These are phyloP conservation scores for Taxillus chinensis DNA, from an alignment of 164 flowering plant genomes.

Conservation along the genomic window DNA sequence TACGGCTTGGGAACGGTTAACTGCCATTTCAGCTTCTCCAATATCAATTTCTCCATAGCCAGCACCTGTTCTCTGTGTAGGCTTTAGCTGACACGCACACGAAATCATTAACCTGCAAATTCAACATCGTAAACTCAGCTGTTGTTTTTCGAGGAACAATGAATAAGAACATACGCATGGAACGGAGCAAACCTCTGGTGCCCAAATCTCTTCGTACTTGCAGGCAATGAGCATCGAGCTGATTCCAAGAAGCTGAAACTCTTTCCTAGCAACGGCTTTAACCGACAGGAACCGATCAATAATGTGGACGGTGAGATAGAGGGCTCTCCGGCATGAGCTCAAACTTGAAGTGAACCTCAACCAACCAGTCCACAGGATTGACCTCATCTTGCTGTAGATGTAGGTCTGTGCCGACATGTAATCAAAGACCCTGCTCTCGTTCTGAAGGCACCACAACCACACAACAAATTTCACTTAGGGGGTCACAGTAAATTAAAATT, in stretches of 20 bases:
- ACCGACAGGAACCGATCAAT: conserved; percentile 35
- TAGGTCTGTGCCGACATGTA: conserved; percentile 31
- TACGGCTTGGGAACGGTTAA: conserved; percentile 59
- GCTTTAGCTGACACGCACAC: conserved; percentile 47
- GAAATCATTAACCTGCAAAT: conserved; percentile 40
- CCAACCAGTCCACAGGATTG: conserved; percentile 46
- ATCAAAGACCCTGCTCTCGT: conserved; percentile 16
- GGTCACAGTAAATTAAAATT: neutral
- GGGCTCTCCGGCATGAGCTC: conserved; percentile 44
- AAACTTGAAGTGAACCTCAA: conserved; percentile 38
- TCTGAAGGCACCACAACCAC: conserved; percentile 13
- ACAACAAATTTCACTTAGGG: neutral
- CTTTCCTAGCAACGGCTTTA: conserved; percentile 22
- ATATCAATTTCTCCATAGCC: conserved; percentile 47
- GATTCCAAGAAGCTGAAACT: conserved; percentile 42
- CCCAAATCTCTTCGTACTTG: conserved; percentile 43
- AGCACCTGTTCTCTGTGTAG: conserved; percentile 41
- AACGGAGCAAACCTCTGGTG: conserved; percentile 31
- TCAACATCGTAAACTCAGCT: too few relatives aligned
- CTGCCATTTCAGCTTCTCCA: conserved; percentile 46
- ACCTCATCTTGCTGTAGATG: conserved; percentile 33
- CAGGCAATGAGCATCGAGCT: conserved; percentile 11
- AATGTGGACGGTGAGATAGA: conserved; percentile 37
- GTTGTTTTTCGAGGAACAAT: too few relatives aligned
- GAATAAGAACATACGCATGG: too few relatives aligned